Evolutionary conservation across 2,329 filamentous ascomycete genomes (phyloP).

Genomic region (Didymella exigua): DNA sequence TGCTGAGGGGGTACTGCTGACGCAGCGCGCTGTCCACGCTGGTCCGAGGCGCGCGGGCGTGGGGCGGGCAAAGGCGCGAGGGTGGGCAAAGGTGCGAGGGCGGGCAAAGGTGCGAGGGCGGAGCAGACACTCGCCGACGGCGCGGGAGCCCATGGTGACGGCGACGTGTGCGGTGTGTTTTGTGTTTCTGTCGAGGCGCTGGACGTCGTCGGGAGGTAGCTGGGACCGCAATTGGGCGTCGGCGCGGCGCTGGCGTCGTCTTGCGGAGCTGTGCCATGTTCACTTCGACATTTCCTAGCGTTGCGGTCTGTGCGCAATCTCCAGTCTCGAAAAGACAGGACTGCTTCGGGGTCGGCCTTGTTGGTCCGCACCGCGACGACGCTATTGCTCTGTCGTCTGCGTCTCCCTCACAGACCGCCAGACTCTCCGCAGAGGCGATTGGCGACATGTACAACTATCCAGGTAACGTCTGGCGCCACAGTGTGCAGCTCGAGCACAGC

Average conservation of each 20-base stretch:
- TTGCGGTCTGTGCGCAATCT: slow-evolving; percentile 22
- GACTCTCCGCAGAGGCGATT: not conserved
- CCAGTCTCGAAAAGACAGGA: slow-evolving; percentile 16
- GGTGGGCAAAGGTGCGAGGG: slow-evolving; percentile 22
- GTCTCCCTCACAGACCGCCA: not conserved
- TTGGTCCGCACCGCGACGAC: not conserved
- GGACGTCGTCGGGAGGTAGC: not conserved
- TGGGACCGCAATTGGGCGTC: slow-evolving; percentile 3
- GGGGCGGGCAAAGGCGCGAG: slow-evolving; percentile 15
- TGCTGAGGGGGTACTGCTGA: slow-evolving; percentile 13
- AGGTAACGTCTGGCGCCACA: slow-evolving; percentile 29
- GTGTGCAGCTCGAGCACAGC: slow-evolving; percentile 10
- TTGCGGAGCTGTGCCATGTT: not conserved
- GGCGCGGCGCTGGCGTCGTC: not conserved
- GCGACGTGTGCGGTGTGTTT: not conserved
- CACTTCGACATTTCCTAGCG: slow-evolving; percentile 33
- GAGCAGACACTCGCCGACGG: slow-evolving; percentile 41
- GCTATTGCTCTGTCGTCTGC: not conserved
- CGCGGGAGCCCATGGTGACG: slow-evolving; percentile 37
- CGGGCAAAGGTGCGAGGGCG: slow-evolving; percentile 35
- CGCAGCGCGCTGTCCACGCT: slow-evolving; percentile 23
- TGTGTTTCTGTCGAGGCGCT: not conserved
- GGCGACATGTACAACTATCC: slow-evolving; percentile 46
- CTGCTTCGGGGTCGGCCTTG: not conserved
- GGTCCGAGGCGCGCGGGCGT: slow-evolving; percentile 17